Evolutionary conservation across 2,329 filamentous ascomycete genomes (phyloP).

Genomic region (Ambrosiella xylebori): DNA sequence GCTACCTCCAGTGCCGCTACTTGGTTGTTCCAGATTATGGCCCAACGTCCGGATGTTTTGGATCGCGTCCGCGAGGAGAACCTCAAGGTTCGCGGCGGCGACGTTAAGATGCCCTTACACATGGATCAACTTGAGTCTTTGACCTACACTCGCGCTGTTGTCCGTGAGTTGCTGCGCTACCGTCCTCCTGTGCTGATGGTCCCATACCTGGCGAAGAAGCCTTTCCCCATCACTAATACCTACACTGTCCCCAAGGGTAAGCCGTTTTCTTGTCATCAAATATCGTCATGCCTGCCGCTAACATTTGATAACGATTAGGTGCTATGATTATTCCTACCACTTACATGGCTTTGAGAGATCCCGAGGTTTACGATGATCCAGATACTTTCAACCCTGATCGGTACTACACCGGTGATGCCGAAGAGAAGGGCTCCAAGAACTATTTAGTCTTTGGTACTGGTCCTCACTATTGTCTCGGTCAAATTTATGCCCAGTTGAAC

Average conservation of each 20-base stretch:
- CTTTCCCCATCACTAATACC: conserved; percentile 71
- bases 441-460: conserved; percentile 92
- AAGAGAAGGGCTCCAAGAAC: conserved; percentile 77
- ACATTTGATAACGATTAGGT: conserved; percentile 26
- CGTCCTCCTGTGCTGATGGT: conserved; percentile 95
- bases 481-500: conserved; percentile 80
- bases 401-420: conserved; percentile 79
- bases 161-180: conserved; percentile 83
- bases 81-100: conserved; percentile 54
- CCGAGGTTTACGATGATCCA: conserved; percentile 78
- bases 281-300: conserved; percentile 5
- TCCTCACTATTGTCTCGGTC: conserved; percentile 90
- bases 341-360: conserved; percentile 80
- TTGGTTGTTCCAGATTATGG: conserved; percentile 89
- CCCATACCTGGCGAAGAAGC: conserved; percentile 84
- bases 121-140: conserved; percentile 81
- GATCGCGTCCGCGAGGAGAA: conserved; percentile 89
- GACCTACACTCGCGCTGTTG: conserved; percentile 78
- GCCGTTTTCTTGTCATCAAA: conserved; percentile 13
- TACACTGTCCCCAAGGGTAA: conserved; percentile 85
- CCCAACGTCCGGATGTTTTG: conserved; percentile 82
- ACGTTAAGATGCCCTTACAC: conserved; percentile 50
- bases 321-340: conserved; percentile 90
- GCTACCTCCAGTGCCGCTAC: conserved; percentile 86
- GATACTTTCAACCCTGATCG: conserved; percentile 81